Evolutionary conservation across 441 rosid genomes (phyloP).

Genomic region (Manihot esculenta): DNA sequence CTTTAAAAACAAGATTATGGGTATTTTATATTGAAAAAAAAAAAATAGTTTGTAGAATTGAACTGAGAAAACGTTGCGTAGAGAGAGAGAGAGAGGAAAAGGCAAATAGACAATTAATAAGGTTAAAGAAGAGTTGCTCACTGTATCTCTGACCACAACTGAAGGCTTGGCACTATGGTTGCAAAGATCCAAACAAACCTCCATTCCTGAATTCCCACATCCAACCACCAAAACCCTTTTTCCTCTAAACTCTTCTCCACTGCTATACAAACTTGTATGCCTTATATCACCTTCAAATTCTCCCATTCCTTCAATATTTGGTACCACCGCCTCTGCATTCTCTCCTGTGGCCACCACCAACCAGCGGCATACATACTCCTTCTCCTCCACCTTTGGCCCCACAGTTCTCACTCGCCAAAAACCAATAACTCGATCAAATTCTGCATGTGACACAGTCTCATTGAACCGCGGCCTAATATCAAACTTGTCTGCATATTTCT

Average conservation of each 20-base stretch:
- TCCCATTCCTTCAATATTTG: conserved; percentile 55
- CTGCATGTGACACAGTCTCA: conserved; percentile 53
- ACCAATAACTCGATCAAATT: conserved; percentile 44
- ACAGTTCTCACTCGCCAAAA: conserved; percentile 66
- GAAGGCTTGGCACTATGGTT: conserved; percentile 61
- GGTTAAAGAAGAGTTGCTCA: conserved; percentile 28
- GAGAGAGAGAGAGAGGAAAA: neutral
- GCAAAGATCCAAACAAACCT: conserved; percentile 86
- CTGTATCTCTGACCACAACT: conserved; percentile 73
- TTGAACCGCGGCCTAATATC: conserved; percentile 53
- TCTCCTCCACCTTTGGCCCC: conserved; percentile 32
- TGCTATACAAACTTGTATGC: conserved; percentile 67
- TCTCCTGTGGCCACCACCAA: conserved; percentile 84
- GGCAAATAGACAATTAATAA: neutral
- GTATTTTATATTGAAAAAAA: neutral
- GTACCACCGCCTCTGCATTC: conserved; percentile 78
- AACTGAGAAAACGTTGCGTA: neutral
- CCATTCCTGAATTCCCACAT: conserved; percentile 95
- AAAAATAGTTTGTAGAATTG: neutral
- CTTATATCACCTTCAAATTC: conserved; percentile 53
- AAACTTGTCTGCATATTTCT: conserved; percentile 43
- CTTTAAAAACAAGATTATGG: too few species aligned
- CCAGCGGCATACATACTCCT: conserved; percentile 60
- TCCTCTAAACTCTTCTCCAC: conserved; percentile 51
- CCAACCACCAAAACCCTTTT: conserved; percentile 79